Conservation (phyloP, 768 basidiomycete genomes). For the Candolleomyces eurysporus region DNA sequence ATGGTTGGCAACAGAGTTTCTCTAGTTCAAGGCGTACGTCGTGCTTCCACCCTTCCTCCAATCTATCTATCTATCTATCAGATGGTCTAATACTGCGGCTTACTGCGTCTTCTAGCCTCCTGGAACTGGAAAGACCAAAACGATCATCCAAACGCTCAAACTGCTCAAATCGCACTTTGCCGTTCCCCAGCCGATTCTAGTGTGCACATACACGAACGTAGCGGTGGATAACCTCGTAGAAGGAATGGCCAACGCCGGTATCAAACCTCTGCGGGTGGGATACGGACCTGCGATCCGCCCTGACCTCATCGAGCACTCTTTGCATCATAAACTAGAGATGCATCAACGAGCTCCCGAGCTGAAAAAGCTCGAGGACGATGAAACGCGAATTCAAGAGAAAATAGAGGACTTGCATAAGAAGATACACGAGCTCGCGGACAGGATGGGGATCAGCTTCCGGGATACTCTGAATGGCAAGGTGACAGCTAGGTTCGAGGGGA, state of each 20-base stretch:
- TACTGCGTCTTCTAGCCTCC: constrained; percentile 56
- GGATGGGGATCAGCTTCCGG: not conserved
- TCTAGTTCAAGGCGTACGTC: constrained; percentile 82
- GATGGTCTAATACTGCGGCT: not conserved
- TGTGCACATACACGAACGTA: constrained; percentile 93
- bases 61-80: constrained; percentile 1
- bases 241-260: constrained; percentile 56
- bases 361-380: constrained; percentile 12
- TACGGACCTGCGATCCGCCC: constrained; percentile 56
- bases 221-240: constrained; percentile 91
- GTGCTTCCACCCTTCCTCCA: not conserved
- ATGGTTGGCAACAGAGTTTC: constrained; percentile 82
- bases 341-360: constrained; percentile 53
- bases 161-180: constrained; percentile 85
- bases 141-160: constrained; percentile 81
- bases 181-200: constrained; percentile 79
- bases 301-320: constrained; percentile 53
- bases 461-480: constrained; percentile 7
- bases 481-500: constrained; percentile 13
- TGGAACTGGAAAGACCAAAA: constrained; percentile 91
- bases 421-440: constrained; percentile 6
- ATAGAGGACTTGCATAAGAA: constrained; percentile 18
- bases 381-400: constrained; percentile 14
- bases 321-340: constrained; percentile 58
- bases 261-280: constrained; percentile 79